Evolutionary conservation across 345 rosid species (phyloP).

Genomic region (Euphorbia peplus): DNA sequence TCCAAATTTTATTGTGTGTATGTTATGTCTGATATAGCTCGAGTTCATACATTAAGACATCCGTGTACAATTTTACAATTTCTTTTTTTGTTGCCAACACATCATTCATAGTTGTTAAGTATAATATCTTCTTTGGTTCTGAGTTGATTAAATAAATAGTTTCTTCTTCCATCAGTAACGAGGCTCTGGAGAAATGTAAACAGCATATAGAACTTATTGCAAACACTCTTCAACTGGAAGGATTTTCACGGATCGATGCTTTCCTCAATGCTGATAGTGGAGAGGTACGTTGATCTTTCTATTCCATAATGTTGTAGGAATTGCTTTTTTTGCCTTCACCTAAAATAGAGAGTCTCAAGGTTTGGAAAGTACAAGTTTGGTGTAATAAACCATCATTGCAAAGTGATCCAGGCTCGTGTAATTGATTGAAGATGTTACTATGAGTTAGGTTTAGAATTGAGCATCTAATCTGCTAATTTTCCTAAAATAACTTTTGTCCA

Average conservation of each 20-base stretch:
- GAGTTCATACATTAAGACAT: not conserved
- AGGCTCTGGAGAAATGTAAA: conserved; percentile 66
- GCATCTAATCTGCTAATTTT: not conserved
- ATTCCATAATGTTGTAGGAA: not conserved
- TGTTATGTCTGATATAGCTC: not conserved
- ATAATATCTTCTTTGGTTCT: conserved; percentile 1
- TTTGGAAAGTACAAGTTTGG: not conserved
- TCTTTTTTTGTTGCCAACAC: not conserved
- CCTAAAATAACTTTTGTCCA: not conserved
- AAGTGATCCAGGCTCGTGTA: not conserved
- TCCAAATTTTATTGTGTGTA: not conserved
- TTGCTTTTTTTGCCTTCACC: not conserved
- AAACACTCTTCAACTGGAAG: conserved; percentile 67
- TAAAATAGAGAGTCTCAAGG: not conserved
- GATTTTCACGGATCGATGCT: conserved; percentile 90
- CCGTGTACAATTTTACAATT: not conserved
- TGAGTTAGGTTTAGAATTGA: not conserved
- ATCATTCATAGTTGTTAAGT: not conserved
- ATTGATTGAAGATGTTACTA: not conserved
- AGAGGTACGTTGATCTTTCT: conserved; percentile 52
- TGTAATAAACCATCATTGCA: not conserved
- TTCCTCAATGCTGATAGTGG: conserved; percentile 84
- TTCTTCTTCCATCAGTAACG: conserved; percentile 44
- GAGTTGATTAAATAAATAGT: conserved; percentile 3
- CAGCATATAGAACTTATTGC: conserved; percentile 71